These are phyloP conservation scores for Pilasporangium apinafurcum DNA, from an alignment of 352 stramenopile genomes.

Conservation along the genomic window DNA sequence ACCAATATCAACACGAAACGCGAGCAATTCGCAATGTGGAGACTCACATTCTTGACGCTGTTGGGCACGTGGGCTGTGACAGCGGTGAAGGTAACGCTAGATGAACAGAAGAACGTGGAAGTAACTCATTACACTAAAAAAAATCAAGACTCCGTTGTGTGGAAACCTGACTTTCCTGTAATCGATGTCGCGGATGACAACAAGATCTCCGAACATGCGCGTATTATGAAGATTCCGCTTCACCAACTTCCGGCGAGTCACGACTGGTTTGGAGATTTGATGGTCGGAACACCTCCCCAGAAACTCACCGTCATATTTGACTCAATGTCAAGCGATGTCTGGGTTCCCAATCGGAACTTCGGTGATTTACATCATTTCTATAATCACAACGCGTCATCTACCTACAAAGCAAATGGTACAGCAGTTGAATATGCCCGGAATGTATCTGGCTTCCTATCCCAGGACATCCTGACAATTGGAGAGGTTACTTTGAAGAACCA, in stretches of 20 bases:
- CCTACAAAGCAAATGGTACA: conserved; percentile 1
- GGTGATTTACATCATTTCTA: not conserved
- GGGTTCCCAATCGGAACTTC: not conserved
- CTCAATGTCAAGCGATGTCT: not conserved
- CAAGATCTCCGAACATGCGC: no score
- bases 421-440: not conserved
- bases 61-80: no score
- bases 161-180: no score
- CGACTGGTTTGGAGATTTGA: not conserved
- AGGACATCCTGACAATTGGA: not conserved
- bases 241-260: not conserved
- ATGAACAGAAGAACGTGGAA: no score
- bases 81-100: no score
- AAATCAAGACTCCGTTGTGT: no score
- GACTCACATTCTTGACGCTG: no score
- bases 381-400: not conserved
- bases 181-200: no score
- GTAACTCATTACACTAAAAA: no score
- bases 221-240: conserved; percentile 4
- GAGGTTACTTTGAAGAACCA: not conserved
- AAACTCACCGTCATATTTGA: conserved; percentile 1
- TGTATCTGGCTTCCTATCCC: conserved; percentile 1
- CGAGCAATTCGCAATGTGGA: no score
- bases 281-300: conserved; percentile 5
- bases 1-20: no score